Percentiles rank a stretch among this genome's conserved stretches.
Evolutionary conservation across 768 basidiomycete genomes (phyloP).

Genomic region (Lactarius evosmus): DNA sequence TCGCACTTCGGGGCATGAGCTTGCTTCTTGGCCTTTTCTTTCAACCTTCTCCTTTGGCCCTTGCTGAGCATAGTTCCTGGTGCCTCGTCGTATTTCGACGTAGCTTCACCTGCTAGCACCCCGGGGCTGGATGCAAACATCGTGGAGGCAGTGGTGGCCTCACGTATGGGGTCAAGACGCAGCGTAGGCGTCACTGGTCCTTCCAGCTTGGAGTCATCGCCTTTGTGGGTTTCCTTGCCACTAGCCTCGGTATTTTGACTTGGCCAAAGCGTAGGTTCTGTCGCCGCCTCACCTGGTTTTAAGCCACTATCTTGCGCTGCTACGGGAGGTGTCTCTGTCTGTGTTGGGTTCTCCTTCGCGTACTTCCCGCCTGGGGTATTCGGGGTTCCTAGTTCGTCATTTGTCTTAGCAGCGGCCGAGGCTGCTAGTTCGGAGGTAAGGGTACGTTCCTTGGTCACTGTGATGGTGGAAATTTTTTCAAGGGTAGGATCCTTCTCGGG

Average conservation of each 20-base stretch:
- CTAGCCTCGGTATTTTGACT: too few species aligned
- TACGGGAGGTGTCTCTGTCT: too few species aligned
- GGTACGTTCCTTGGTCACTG: background rate
- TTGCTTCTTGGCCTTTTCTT: background rate
- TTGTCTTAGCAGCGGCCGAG: too few species aligned
- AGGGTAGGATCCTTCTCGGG: background rate
- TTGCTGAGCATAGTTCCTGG: background rate
- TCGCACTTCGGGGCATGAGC: constrained; percentile 14
- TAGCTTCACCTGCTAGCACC: background rate
- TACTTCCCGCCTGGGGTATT: too few species aligned
- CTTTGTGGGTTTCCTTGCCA: too few species aligned
- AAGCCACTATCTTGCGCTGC: too few species aligned
- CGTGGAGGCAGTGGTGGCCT: background rate
- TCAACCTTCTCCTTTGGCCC: background rate
- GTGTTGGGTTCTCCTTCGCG: too few species aligned
- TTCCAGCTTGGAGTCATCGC: too few species aligned
- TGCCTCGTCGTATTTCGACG: background rate
- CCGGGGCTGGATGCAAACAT: background rate
- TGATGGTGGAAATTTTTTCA: too few species aligned
- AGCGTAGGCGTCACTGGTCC: background rate
- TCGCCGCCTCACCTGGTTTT: too few species aligned
- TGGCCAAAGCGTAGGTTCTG: too few species aligned
- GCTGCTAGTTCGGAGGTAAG: background rate
- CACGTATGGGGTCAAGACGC: background rate
- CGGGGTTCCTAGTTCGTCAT: too few species aligned